Evolutionary conservation across 2,329 filamentous ascomycete species (phyloP), one percentile per base, ranked within the genome.

Genomic region (Hymenoscyphus salicellus): DNA sequence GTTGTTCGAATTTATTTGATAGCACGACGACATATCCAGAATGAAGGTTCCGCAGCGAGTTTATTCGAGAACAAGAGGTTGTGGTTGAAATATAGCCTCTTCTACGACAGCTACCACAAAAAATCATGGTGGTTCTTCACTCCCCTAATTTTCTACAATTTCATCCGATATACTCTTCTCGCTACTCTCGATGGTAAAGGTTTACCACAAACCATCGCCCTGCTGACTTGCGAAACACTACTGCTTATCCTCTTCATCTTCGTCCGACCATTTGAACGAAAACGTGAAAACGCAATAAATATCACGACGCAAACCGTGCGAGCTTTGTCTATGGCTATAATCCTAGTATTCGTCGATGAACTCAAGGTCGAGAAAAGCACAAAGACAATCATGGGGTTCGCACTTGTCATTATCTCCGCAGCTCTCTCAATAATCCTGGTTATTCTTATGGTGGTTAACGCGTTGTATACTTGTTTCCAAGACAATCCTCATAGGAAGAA

Each of bases 101-200:
- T 99, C 80, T 99, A 99, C 81, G 95, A 98, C 73, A 89, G 89
- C 71, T 98, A 96, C 83, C 93, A 92, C 80, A 92, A 90, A 78
- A 87, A 88, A 72, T 97, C 93, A 81, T 99, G 94, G 94, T 98
- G 94, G 93, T 79, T 97, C 28, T 98, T 98, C 75, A 84, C 98
- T 10, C 95, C 95, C 0, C 82, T 85, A 66, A 97, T 98, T 73
- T 66, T 93, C 69, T 98, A 98, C 82, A 90, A 93, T 82, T 93
- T 97, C 74, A 88, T 87, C 75, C 95, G 95, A 79, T 93, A 93
- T 61, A 89, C 87, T 66, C 86, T 94, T 63, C 88, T 98, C 69
- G 94, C 94, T 10, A 91, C 87, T 32, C 92, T 86, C 52, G 89
- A 97, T 73, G 93, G 93, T 10, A 87, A 96, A 74, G 94, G 93